Evolutionary conservation across 208 protist species (phyloP), one percentile per base, ranked within the genome.

Genomic region (Herpetomonas samuelpessoai): DNA sequence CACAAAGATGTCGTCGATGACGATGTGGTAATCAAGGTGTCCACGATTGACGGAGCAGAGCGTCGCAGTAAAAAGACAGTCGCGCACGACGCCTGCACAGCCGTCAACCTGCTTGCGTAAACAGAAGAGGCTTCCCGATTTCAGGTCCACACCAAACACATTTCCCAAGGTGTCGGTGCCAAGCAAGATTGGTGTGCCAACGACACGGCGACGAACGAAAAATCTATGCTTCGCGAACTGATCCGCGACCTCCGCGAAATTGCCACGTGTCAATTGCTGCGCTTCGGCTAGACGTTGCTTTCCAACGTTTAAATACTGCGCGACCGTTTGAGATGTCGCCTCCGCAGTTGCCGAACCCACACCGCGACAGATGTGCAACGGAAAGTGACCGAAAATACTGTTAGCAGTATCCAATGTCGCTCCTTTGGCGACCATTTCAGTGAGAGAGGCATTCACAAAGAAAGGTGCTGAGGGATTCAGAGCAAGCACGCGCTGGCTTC

Each of bases 1-100:
- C 30, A 76, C 47, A 16, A 91, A 56, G 45, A 95, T 68, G 58
- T 95, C 88, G 41, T 91, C 76, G 14, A 95, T 51, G 48, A 95
- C 79, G 35, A 89, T 84, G 27, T 81, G 71, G 62, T 79, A 86
- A 24, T 95, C 80, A 21, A 71, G 46, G 46, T 65, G 68, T 35
- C 62, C 75, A 38, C 81, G 26, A 47, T 77, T 83, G 19, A 81
- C 87, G 18, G 85, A 67, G 19, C 71, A 68, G n/a, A 92, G 27
- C 0, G 76, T 84, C 19, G 67, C 88, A 46, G 70, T 68, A 62
- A 95, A 92, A 19, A 91, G 56, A 41, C 80, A 81, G 27, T 77
- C 72, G 6, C 48, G 62, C 44, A 83, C 49, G 0, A 63, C 60
- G 30, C 49, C 35, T 16, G 49, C 44, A 7, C 57, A 31, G 2